phyloP scores from a whole-genome alignment of 164 flowering plant species.

The Houttuynia cordata region DNA sequence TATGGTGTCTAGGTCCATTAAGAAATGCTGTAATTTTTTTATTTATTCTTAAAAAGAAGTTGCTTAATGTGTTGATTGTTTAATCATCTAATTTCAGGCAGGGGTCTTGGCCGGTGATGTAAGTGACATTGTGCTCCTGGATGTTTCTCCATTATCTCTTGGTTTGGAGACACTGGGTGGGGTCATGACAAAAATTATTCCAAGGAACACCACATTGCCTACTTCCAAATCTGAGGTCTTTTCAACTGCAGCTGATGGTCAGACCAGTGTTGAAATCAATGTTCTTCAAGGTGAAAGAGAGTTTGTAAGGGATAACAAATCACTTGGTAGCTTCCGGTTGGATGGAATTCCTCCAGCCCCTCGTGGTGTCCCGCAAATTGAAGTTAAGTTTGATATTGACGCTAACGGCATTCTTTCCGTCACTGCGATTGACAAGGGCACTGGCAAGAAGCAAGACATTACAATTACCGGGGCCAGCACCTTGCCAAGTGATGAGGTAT shows the following conservation, averaged over 20 bases:
- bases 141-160: slow-evolving; percentile 53
- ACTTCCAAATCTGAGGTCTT: slow-evolving; percentile 79
- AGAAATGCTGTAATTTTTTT: too few relatives aligned
- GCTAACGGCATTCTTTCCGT: slow-evolving; percentile 48
- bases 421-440: slow-evolving; percentile 40
- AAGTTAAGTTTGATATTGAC: slow-evolving; percentile 42
- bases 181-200: slow-evolving; percentile 60
- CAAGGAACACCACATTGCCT: slow-evolving; percentile 64
- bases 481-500: slow-evolving; percentile 46
- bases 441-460: slow-evolving; percentile 50
- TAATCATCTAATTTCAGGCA: slow-evolving; percentile 28
- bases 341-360: slow-evolving; percentile 88
- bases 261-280: slow-evolving; percentile 73
- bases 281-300: slow-evolving; percentile 83
- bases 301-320: slow-evolving; percentile 77
- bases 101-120: slow-evolving; percentile 75
- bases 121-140: slow-evolving; percentile 68
- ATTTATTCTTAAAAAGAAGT: too few relatives aligned
- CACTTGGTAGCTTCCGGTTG: slow-evolving; percentile 76
- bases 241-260: slow-evolving; percentile 78
- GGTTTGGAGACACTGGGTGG: slow-evolving; percentile 76
- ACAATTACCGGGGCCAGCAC: slow-evolving; percentile 55
- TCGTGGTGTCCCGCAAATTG: slow-evolving; percentile 54
- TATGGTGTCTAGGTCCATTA: too few relatives aligned
- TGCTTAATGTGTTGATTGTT: neutral